Evolutionary conservation across 1,284 basidiomycete species (phyloP).

Genomic region (Apiotrichum domesticum): DNA sequence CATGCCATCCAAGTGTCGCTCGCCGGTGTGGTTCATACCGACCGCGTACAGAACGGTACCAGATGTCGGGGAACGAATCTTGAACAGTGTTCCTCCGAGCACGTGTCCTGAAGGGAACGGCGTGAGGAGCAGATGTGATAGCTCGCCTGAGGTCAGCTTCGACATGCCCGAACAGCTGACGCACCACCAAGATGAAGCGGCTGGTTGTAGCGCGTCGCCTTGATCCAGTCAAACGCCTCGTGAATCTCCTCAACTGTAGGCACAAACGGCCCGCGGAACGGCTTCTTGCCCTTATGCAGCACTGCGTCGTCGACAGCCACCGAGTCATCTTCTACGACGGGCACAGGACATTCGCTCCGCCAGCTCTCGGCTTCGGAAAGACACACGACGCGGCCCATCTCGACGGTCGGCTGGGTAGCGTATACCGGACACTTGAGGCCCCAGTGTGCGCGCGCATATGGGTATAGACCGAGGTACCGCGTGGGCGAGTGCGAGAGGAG

Average conservation of each 20-base stretch:
- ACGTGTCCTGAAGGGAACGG: conserved; percentile 95
- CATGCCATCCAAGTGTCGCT: conserved; percentile 92
- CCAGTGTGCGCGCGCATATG: conserved; percentile 83
- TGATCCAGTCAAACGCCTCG: conserved; percentile 87
- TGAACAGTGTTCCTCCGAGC: conserved; percentile 96
- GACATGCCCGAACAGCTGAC: conserved; percentile 19
- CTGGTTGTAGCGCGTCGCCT: conserved; percentile 88
- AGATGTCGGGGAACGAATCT: conserved; percentile 90
- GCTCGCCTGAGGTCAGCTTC: conserved; percentile 27
- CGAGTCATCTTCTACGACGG: conserved; percentile 13
- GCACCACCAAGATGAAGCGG: conserved; percentile 88
- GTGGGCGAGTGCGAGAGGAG: conserved; percentile 85
- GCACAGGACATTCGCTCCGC: conserved; percentile 65
- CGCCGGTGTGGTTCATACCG: conserved; percentile 92
- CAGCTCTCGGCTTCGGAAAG: conserved; percentile 75
- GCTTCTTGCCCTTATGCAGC: conserved; percentile 22
- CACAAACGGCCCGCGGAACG: conserved; percentile 41
- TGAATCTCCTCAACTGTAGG: conserved; percentile 78
- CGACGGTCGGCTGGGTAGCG: conserved; percentile 89
- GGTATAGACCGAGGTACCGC: conserved; percentile 78
- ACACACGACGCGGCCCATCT: conserved; percentile 87
- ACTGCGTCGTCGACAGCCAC: conserved; percentile 9
- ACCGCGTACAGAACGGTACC: conserved; percentile 95
- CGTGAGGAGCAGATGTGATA: conserved; percentile 70
- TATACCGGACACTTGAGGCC: conserved; percentile 89